phyloP scores from a whole-genome alignment of 148 eudicot genomes.

The Pouteria glomerata region DNA sequence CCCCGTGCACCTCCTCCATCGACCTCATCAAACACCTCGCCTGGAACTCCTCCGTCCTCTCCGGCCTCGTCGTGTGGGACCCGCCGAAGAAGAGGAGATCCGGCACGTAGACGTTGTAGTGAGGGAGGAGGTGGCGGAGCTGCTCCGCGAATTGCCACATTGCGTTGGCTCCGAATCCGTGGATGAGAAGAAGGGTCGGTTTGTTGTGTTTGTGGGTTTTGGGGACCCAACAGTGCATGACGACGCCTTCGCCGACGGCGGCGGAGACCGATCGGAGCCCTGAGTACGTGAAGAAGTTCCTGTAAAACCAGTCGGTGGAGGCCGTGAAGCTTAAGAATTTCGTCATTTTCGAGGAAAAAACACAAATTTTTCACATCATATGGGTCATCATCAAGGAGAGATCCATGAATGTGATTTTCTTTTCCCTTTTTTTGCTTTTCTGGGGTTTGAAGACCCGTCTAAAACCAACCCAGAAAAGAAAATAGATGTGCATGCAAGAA shows the following conservation, averaged over 20 bases:
- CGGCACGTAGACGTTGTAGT: slow-evolving; percentile 75
- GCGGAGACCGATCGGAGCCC: slow-evolving; percentile 54
- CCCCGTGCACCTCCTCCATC: slow-evolving; percentile 56
- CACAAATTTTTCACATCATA: too few species aligned
- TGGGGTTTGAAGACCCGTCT: too few species aligned
- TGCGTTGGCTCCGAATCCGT: slow-evolving; percentile 91
- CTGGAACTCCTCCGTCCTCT: slow-evolving; percentile 68
- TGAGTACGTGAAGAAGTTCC: slow-evolving; percentile 39
- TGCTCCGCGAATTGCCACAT: slow-evolving; percentile 80
- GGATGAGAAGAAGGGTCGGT: slow-evolving; percentile 64
- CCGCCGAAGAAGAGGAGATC: slow-evolving; percentile 82
- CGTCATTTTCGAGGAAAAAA: slow-evolving; percentile 13
- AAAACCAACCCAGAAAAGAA: too few species aligned
- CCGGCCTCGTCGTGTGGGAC: slow-evolving; percentile 48
- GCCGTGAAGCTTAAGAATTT: slow-evolving; percentile 67
- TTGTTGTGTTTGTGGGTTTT: slow-evolving; percentile 35
- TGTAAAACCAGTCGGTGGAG: slow-evolving; percentile 50
- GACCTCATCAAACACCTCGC: slow-evolving; percentile 64
- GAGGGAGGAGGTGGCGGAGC: slow-evolving; percentile 47
- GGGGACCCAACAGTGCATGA: slow-evolving; percentile 84
- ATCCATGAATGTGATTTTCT: too few species aligned
- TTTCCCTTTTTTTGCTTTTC: too few species aligned
- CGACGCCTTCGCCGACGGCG: slow-evolving; percentile 48
- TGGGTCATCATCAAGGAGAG: too few species aligned
- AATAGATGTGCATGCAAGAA: too few species aligned